These are phyloP conservation scores for Solanum chmielewskii DNA, from an alignment of 257 asterid species.

Conservation along the genomic window DNA sequence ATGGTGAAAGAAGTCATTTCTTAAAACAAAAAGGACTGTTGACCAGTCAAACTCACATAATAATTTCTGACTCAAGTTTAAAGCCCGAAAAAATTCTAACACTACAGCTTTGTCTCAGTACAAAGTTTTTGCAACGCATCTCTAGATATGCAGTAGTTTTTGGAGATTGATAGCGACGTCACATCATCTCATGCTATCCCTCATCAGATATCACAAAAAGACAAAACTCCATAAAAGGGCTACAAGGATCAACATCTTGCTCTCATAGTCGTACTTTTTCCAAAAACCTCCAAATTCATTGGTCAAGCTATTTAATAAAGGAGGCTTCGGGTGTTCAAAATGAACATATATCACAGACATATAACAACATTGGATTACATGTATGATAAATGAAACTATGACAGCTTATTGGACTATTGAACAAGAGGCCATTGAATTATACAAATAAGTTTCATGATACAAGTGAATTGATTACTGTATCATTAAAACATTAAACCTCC, in stretches of 20 bases:
- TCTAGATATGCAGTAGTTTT: not conserved
- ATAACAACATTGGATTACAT: not conserved
- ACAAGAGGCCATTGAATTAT: not conserved
- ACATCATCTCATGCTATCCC: not conserved
- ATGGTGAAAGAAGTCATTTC: not conserved
- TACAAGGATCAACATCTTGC: not conserved
- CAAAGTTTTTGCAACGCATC: not conserved
- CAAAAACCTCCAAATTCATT: not conserved
- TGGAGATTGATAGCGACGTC: not conserved
- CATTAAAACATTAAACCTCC: not conserved
- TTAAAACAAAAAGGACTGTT: not conserved
- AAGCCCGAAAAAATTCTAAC: not conserved
- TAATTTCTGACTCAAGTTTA: not conserved
- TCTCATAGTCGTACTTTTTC: not conserved
- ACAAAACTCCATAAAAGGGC: not conserved
- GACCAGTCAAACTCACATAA: not conserved
- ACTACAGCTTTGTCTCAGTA: not conserved
- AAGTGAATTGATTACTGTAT: not conserved
- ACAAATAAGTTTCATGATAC: not conserved
- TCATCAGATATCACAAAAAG: not conserved
- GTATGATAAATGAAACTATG: not conserved
- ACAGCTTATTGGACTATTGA: not conserved
- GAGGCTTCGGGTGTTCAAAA: not conserved
- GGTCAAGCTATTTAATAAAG: not conserved
- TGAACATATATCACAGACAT: not conserved